These are phyloP conservation scores for Phytomonas serpens DNA, from an alignment of 208 protist genomes.

Conservation along the genomic window DNA sequence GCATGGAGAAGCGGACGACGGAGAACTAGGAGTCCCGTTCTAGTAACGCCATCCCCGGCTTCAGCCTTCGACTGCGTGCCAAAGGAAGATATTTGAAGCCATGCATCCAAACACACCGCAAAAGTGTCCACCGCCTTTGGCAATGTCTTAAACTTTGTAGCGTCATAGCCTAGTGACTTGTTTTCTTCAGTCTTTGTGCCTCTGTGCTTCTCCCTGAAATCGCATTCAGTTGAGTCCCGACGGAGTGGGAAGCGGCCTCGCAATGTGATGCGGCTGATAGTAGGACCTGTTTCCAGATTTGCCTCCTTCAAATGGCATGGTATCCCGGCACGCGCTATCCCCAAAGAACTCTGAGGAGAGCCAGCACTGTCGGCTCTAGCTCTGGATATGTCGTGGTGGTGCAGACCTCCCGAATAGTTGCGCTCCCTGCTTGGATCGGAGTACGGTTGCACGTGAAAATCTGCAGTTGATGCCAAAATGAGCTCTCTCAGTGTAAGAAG, in stretches of 20 bases:
- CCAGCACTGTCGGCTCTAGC: slow-evolving; percentile 8
- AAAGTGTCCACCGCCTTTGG: not conserved
- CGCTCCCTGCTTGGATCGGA: not conserved
- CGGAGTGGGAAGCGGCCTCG: not conserved
- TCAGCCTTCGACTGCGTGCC: not conserved
- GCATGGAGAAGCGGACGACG: slow-evolving; percentile 56
- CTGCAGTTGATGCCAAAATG: not conserved
- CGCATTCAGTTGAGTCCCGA: not conserved
- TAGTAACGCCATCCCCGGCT: not conserved
- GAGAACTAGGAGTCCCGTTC: slow-evolving; percentile 22
- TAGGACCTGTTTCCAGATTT: not conserved
- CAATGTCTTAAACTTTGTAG: not conserved
- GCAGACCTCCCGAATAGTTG: not conserved
- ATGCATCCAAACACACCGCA: not conserved
- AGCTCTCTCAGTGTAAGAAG: slow-evolving; percentile 6
- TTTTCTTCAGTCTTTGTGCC: not conserved
- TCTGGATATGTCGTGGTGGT: not conserved
- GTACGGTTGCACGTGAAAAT: not conserved
- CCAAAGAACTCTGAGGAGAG: slow-evolving; percentile 2
- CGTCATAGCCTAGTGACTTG: not conserved
- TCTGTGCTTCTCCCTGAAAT: not conserved
- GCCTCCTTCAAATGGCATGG: not conserved
- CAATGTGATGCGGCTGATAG: not conserved
- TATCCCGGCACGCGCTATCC: not conserved
- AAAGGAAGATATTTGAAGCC: not conserved